Conservation (phyloP, 2,329 filamentous ascomycete genomes). For the Bipolaris gigantea region DNA sequence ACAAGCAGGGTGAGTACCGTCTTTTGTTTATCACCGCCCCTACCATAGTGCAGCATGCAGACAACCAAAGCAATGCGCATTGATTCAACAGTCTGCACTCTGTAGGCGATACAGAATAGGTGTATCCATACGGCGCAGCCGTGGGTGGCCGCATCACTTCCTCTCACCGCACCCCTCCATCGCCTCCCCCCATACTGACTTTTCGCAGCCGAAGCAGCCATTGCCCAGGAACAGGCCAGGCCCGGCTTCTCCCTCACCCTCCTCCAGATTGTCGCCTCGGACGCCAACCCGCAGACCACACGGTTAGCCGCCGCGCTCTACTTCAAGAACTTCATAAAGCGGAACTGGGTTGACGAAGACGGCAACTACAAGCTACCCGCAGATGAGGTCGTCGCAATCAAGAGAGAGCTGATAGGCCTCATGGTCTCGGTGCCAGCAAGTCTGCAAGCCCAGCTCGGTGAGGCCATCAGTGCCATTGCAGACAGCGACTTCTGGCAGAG, state of each 20-base stretch:
- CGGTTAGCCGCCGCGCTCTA: slow-evolving; percentile 85
- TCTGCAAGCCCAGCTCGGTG: slow-evolving; percentile 91
- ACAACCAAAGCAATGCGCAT: neutral
- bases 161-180: slow-evolving; percentile 1
- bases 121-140: neutral
- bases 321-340: slow-evolving; percentile 98
- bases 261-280: slow-evolving; percentile 84
- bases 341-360: slow-evolving; percentile 94
- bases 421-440: slow-evolving; percentile 90
- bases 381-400: slow-evolving; percentile 86
- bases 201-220: slow-evolving; percentile 72
- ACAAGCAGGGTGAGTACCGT: slow-evolving; percentile 75
- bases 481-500: slow-evolving; percentile 96
- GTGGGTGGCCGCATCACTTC: neutral
- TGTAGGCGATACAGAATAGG: too few species aligned
- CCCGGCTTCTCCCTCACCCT: slow-evolving; percentile 83
- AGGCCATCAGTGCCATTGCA: slow-evolving; percentile 95
- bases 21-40: slow-evolving; percentile 17
- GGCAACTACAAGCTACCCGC: slow-evolving; percentile 85
- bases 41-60: neutral
- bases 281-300: slow-evolving; percentile 71
- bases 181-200: slow-evolving; percentile 21
- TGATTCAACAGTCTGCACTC: neutral
- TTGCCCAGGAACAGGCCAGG: slow-evolving; percentile 78
- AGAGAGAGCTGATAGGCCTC: slow-evolving; percentile 89